Percentiles rank a stretch among this genome's conserved stretches.
Conservation (phyloP, 2,329 filamentous ascomycete genomes). For the Scedosporium apiospermum region DNA sequence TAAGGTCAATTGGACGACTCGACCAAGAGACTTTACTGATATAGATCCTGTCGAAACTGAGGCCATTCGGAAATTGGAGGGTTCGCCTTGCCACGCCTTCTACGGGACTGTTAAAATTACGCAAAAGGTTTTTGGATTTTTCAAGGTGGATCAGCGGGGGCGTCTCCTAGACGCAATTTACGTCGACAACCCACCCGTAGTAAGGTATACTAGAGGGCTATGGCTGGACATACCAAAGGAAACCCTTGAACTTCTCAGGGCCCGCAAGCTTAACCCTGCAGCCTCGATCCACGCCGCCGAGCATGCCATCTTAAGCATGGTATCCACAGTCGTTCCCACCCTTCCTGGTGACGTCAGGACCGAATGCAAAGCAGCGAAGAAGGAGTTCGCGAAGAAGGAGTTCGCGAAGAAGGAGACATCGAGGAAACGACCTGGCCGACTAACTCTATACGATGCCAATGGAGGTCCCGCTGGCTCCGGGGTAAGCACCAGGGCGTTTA, state of each 20-base stretch:
- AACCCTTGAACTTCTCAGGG: conserved; percentile 70
- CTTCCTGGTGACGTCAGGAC: conserved; percentile 88
- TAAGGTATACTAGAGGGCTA: conserved; percentile 78
- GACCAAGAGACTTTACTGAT: conserved; percentile 87
- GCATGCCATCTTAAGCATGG: conserved; percentile 76
- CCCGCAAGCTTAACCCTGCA: conserved; percentile 66
- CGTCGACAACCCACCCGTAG: conserved; percentile 86
- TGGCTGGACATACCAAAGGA: conserved; percentile 84
- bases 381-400: conserved; percentile 70
- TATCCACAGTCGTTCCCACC: conserved; percentile 85
- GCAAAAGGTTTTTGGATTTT: conserved; percentile 89
- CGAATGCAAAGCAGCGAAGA: conserved; percentile 82
- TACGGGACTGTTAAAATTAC: conserved; percentile 80
- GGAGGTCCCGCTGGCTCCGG: conserved; percentile 76
- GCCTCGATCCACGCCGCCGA: conserved; percentile 92
- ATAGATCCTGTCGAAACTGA: conserved; percentile 91
- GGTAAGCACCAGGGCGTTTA: conserved; percentile 87
- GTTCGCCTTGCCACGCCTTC: conserved; percentile 61
- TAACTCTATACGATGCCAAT: conserved; percentile 94
- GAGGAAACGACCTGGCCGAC: conserved; percentile 73
- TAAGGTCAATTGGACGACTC: conserved; percentile 89
- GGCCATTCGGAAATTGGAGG: conserved; percentile 62
- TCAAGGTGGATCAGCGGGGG: conserved; percentile 83
- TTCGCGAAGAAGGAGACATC: conserved; percentile 58
- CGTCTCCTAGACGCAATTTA: conserved; percentile 85